Evolutionary conservation across 305 asterid species (phyloP).

Genomic region (Withania somnifera): DNA sequence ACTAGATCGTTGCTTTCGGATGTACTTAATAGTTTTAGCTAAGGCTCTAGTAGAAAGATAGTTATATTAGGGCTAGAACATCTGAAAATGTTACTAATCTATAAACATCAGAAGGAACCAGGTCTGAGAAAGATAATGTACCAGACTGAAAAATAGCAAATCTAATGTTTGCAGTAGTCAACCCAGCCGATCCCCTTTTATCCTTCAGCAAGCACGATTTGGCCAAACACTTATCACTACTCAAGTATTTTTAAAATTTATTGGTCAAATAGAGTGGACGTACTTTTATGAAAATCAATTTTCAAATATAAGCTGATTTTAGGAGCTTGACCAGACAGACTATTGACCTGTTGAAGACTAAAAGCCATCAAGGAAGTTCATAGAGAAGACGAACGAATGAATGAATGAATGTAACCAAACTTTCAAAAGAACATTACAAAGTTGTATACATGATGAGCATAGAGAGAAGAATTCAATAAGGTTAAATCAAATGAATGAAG

Average conservation of each 20-base stretch:
- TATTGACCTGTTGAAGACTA: neutral
- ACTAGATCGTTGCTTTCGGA: neutral
- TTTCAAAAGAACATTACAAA: neutral
- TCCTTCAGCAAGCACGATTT: neutral
- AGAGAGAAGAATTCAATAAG: too few relatives aligned
- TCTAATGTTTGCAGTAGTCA: neutral
- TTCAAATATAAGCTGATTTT: too few relatives aligned
- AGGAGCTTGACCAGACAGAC: too few relatives aligned
- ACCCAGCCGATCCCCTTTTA: neutral
- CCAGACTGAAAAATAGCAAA: neutral
- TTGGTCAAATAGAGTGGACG: too few relatives aligned
- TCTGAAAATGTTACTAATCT: too few relatives aligned
- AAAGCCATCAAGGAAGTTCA: neutral
- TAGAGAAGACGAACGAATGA: neutral
- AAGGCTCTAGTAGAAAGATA: neutral
- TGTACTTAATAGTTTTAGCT: neutral
- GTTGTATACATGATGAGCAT: neutral
- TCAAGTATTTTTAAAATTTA: too few relatives aligned
- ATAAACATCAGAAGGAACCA: too few relatives aligned
- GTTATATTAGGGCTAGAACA: neutral
- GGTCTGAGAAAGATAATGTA: too few relatives aligned
- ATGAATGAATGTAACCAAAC: neutral
- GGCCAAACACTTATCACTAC: too few relatives aligned
- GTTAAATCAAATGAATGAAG: too few relatives aligned
- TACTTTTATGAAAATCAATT: too few relatives aligned